Evolutionary conservation across 768 basidiomycete genomes (phyloP), one percentile per base, ranked within the genome.

Genomic region (Mycena albidolilacea): DNA sequence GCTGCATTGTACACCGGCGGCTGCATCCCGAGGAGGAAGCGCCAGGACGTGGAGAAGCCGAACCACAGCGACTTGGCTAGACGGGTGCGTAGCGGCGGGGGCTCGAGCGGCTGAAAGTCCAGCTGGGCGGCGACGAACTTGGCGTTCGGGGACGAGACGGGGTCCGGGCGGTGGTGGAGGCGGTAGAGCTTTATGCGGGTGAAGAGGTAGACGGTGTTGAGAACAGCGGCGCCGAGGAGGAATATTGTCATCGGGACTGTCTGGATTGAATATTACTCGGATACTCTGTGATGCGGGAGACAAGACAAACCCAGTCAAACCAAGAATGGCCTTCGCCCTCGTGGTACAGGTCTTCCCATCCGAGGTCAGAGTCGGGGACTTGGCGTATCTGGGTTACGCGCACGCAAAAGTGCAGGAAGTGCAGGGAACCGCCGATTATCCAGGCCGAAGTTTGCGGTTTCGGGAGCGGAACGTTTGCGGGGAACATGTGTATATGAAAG

Each of bases 401-500:
- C 50, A 93, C 83, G 78, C 85, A 89, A 65, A 95, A 86, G 78
- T 95, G 92, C 3, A 93, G 66, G 38, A 91, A 83, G 78, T 96
- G 95, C 81, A 93, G 84, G 37, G 82, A 70, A 19, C 88, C 89
- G 23, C 92, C 95, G 21, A 93, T 78, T 21, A 92, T 86, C 74
- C 88, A 88, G 19, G 93, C 95, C 54, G 89, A 89, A 1, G 89
- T 92, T 77, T 86, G 88, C 8, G 91, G 87, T 23, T 89, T 81
- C 1, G 95, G 95, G 1, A 95, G 83, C 10, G 94, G 93, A 21
- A 95, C 75, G 77, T 96, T 94, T 77, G 93, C 85, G n/a, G 94
- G 95, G 79, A 96, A 94, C 60, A 94, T 84, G 10, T 92, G 89
- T n/a, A 95, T 87, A 78, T 95, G 89, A 77, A 96, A 95, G 50